Conservation (phyloP, 257 asterid species). For the Anisodus acutangulus region DNA sequence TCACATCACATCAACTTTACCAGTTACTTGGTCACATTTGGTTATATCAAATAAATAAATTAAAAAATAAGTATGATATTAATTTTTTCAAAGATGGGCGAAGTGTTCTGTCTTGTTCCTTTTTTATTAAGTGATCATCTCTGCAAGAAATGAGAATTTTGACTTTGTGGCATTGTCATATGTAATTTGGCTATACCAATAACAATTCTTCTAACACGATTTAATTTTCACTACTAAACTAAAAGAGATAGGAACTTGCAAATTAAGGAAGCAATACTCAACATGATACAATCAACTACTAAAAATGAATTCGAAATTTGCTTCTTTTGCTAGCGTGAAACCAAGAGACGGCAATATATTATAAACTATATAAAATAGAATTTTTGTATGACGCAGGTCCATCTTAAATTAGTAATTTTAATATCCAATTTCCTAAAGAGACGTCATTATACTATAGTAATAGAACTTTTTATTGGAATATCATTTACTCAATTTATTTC, state of each 20-base stretch:
- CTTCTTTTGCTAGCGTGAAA: background rate
- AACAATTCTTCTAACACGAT: background rate
- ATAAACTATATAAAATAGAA: background rate
- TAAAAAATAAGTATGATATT: too few relatives aligned
- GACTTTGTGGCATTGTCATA: background rate
- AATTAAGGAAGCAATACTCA: background rate
- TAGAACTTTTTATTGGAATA: background rate
- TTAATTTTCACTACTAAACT: background rate
- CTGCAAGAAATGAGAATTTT: background rate
- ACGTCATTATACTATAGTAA: background rate
- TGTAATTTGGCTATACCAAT: background rate
- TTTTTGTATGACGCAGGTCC: background rate
- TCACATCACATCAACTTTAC: too few relatives aligned
- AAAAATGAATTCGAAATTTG: background rate
- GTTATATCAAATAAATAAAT: too few relatives aligned
- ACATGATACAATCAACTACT: constrained; percentile 4
- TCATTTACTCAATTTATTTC: too few relatives aligned
- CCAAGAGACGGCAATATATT: background rate
- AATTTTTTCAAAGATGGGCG: too few relatives aligned
- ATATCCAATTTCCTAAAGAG: background rate
- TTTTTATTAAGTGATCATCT: too few relatives aligned
- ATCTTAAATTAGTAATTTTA: too few relatives aligned
- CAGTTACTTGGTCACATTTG: too few relatives aligned
- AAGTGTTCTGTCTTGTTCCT: too few relatives aligned
- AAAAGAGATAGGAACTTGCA: background rate